phyloP scores from a whole-genome alignment of 2,329 filamentous ascomycete genomes.

The Zopfia rhizophila region DNA sequence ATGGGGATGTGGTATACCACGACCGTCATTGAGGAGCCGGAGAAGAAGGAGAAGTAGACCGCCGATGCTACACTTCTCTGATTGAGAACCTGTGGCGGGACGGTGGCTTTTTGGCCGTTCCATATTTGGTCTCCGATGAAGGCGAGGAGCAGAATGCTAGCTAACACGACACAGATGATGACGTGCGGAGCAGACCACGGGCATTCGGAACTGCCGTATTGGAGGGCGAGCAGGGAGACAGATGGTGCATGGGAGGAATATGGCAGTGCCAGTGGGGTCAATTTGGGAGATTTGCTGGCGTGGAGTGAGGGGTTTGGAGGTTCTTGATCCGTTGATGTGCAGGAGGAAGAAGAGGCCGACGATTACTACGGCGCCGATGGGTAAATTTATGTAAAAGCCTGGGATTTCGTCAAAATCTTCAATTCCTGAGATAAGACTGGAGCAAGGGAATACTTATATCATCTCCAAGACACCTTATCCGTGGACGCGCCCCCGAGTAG shows the following conservation, averaged over 20 bases:
- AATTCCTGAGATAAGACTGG: too few relatives aligned
- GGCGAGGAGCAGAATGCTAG: constrained; percentile 9
- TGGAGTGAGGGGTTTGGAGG: too few relatives aligned
- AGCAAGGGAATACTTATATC: constrained; percentile 40
- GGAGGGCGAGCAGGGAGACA: constrained; percentile 27
- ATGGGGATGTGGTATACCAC: constrained; percentile 28
- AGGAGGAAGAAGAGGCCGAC: too few relatives aligned
- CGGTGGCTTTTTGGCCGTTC: constrained; percentile 12
- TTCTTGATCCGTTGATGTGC: too few relatives aligned
- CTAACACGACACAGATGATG: constrained; percentile 17
- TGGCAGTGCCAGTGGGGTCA: constrained; percentile 16
- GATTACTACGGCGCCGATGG: too few relatives aligned
- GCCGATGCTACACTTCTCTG: constrained; percentile 45
- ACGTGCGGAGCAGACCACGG: constrained; percentile 20
- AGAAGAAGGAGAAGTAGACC: constrained; percentile 39
- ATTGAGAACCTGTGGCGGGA: constrained; percentile 22
- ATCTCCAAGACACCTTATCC: constrained; percentile 50
- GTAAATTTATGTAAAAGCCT: too few relatives aligned
- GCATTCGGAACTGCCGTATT: constrained; percentile 25
- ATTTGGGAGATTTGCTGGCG: too few relatives aligned
- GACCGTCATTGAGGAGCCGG: constrained; percentile 32
- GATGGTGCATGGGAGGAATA: constrained; percentile 19
- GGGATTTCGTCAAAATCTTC: too few relatives aligned
- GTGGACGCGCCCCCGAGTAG: constrained; percentile 49
- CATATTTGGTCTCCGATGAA: constrained; percentile 23